Evolutionary conservation across 2,329 filamentous ascomycete genomes (phyloP).

Genomic region (Pochonia chlamydosporia): DNA sequence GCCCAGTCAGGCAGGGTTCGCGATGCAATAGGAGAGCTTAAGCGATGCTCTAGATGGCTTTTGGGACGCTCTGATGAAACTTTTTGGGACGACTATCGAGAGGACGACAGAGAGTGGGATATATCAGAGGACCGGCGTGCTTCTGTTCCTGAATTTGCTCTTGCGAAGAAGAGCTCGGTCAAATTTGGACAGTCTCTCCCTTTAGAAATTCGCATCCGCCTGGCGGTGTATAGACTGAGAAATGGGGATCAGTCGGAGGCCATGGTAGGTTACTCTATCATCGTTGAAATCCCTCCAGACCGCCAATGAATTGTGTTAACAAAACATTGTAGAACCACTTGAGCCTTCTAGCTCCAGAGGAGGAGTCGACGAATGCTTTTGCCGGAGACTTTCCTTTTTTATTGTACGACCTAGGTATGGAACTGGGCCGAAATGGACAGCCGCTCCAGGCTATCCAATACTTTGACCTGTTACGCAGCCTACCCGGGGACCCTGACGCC

Average conservation of each 20-base stretch:
- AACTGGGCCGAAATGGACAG: constrained; percentile 29
- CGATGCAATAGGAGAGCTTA: constrained; percentile 64
- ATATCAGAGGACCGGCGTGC: constrained; percentile 61
- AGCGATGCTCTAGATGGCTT: constrained; percentile 72
- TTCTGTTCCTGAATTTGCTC: constrained; percentile 54
- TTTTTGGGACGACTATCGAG: constrained; percentile 67
- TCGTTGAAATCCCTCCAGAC: neutral
- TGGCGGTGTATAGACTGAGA: constrained; percentile 77
- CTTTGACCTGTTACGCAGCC: constrained; percentile 47
- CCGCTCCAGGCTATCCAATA: constrained; percentile 43
- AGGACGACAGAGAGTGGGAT: constrained; percentile 90
- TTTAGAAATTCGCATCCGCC: constrained; percentile 73
- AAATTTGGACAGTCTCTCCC: constrained; percentile 72
- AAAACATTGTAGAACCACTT: constrained; percentile 52
- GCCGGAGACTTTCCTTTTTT: constrained; percentile 69
- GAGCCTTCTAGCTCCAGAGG: constrained; percentile 61
- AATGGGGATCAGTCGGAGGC: constrained; percentile 67
- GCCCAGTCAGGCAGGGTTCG: constrained; percentile 56
- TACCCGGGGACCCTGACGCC: constrained; percentile 44
- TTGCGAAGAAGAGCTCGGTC: constrained; percentile 43
- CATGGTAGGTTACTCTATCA: constrained; percentile 46
- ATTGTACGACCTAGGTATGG: constrained; percentile 60
- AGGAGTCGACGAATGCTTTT: constrained; percentile 35
- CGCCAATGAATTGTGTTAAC: constrained; percentile 8
- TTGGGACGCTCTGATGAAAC: constrained; percentile 66